Base-by-base conservation (phyloP, 352 stramenopile genomes). In the Globisporangium apiculatum region DNA sequence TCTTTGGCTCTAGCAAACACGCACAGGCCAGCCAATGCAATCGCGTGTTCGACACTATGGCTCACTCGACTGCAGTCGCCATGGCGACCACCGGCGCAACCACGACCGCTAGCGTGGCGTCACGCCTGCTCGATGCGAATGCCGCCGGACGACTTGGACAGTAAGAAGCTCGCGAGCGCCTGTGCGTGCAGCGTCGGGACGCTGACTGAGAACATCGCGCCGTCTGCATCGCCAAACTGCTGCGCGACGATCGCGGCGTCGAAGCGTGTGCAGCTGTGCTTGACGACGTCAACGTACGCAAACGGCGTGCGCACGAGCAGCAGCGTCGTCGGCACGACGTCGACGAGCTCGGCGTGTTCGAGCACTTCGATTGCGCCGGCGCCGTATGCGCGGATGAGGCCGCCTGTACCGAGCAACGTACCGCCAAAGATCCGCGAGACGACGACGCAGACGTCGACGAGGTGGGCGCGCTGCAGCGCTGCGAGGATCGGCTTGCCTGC, bases 381-480 rank as follows among this genome's bases (percentile, higher is more conserved):
- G 48, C 73, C 72, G 59, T 92, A 92, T 46, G 83, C 83, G 57
- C 83, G 76, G 43, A 87, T 84, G 46, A 92, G 68, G 1, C 83
- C 83, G 49, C 83, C 83, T 0, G 78, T 81, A 38, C 83, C 83
- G 14, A 92, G 72, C 52, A 87, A 81, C 8, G 78, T 84, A 36
- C 83, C 83, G 15, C 83, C 83, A 55, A 89, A 92, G 40, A 92
- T 79, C 8, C 83, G 66, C 24, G 80, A 86, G 3, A 92, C 83
- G 24, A 92, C 72, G 8, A 92, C 51, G 55, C 78, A 90, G 1
- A 88, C 78, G 42, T 92, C 79, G 55, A 80, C 69, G 15, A 92
- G 65, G n/a, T 84, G 57, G 0, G 76, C 72, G 43, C 75, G 78
- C 41, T 87, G 74, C 49, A 92, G 54, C 9, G 72, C 71, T 3